Percentiles rank a stretch among this genome's conserved stretches.
phyloP scores from a whole-genome alignment of 2,329 filamentous ascomycete genomes.

The Pseudocercospora fijiensis region DNA sequence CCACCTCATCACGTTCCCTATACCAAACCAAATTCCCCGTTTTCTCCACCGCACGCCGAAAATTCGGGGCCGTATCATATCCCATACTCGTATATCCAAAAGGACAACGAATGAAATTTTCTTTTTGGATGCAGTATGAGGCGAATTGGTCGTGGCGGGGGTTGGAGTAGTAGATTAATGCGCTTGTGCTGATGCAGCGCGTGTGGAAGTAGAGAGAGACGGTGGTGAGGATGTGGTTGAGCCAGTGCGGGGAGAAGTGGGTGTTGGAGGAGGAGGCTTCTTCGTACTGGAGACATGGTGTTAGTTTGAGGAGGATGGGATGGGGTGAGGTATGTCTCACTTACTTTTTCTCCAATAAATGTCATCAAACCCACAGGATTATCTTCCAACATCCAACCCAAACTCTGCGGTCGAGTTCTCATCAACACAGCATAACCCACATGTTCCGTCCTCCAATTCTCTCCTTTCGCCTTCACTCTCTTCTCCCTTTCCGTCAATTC shows the following conservation, averaged over 20 bases:
- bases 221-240: constrained; percentile 36
- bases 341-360: constrained; percentile 46
- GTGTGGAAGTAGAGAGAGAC: constrained; percentile 44
- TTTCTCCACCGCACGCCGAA: constrained; percentile 37
- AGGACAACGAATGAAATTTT: constrained; percentile 41
- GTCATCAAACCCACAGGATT: constrained; percentile 47
- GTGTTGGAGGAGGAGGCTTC: constrained; percentile 42
- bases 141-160: constrained; percentile 42
- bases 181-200: constrained; percentile 40
- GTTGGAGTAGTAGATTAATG: constrained; percentile 44
- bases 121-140: constrained; percentile 38
- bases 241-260: constrained; percentile 37
- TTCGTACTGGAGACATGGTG: constrained; percentile 31
- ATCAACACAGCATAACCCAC: constrained; percentile 47
- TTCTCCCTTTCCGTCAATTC: constrained; percentile 40
- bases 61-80: constrained; percentile 41
- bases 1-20: constrained; percentile 33
- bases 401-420: constrained; percentile 46
- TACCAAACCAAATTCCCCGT: constrained; percentile 43
- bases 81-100: constrained; percentile 43
- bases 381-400: constrained; percentile 46
- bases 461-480: constrained; percentile 35
- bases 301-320: not conserved
- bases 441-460: constrained; percentile 43
- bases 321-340: not conserved